Base-by-base conservation (phyloP, 768 basidiomycete species). In the Boletales sp. region DNA sequence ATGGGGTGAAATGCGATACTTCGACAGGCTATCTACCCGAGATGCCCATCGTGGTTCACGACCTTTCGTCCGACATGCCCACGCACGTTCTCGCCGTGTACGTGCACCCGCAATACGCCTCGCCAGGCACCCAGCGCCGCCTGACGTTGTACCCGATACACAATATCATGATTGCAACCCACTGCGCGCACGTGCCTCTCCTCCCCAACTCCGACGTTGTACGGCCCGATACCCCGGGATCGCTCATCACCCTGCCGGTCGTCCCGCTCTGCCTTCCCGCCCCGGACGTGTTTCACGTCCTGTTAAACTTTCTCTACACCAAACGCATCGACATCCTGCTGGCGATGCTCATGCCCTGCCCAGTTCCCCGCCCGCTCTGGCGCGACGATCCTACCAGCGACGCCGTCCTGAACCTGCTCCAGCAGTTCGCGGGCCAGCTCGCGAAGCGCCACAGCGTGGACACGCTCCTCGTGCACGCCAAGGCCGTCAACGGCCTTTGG, bases 211-310 rank as follows among this genome's bases (percentile, higher is more conserved):
- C 66, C 3, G 29, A 45, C 8, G 47, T 68, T 10, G 14, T 14
- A 9, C 35, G 46, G 27, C 62, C 58, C 0, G 54, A 50, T 0
- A 15, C 15, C 0, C n/a, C 48, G 2, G 68, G 66, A 8, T 55
- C 62, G 12, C 57, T 56, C 2, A 30, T 66, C 0, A 52, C 57
- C 2, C 24, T 91, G 5, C 88, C 90, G 18, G 79, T 91, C 15
- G 73, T 90, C 12, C 83, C 82, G 2, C 68, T 92, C 57, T 73
- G 79, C 37, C 74, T 92, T 12, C 89, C 90, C 2, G 83, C 85
- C 2, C 81, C 86, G 0, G 75, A 78, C 2, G 80, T 86, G 0
- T 90, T 90, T 69, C 69, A 80, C 9, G 67, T 81, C 30, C 72
- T 92, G 9, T 81, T 82, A 56, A 65, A 72, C 0, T 90, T 78